phyloP scores from a whole-genome alignment of 179 eudicot genomes.

The Amaranthus tricolor region DNA sequence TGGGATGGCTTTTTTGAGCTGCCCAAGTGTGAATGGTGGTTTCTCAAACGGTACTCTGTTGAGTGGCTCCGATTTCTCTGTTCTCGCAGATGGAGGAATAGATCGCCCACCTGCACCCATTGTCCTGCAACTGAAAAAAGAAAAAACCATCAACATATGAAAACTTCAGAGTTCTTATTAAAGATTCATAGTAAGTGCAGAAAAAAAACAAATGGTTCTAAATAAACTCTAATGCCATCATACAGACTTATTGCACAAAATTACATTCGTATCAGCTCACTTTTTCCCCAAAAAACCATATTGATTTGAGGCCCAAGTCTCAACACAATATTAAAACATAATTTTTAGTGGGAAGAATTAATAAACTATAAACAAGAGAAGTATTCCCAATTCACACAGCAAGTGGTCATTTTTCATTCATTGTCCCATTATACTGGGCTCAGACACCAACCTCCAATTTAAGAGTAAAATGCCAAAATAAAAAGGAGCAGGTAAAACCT shows the following conservation, averaged over 20 bases:
- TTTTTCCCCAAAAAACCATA: background rate
- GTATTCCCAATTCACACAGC: background rate
- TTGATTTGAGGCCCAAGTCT: background rate
- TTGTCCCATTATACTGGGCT: too few species aligned
- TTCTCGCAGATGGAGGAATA: slow-evolving; percentile 27
- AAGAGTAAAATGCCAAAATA: background rate
- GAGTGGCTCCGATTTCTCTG: slow-evolving; percentile 30
- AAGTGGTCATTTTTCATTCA: background rate
- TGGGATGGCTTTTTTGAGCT: slow-evolving; percentile 65
- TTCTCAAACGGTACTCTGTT: slow-evolving; percentile 45
- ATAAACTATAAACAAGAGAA: too few species aligned
- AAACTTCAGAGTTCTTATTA: background rate
- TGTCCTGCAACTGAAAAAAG: slow-evolving; percentile 24
- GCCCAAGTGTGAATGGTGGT: slow-evolving; percentile 65
- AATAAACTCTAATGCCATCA: background rate
- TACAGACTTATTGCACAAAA: background rate
- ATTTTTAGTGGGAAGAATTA: too few species aligned
- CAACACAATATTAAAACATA: background rate
- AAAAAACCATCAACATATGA: background rate
- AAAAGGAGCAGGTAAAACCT: background rate
- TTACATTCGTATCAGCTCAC: background rate
- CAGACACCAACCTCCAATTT: background rate
- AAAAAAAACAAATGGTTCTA: background rate
- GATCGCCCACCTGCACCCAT: slow-evolving; percentile 65
- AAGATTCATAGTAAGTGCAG: background rate